Evolutionary conservation across 306 rosid species (phyloP), one percentile per base, ranked within the genome.

Genomic region (Dalbergia cochinchinensis): DNA sequence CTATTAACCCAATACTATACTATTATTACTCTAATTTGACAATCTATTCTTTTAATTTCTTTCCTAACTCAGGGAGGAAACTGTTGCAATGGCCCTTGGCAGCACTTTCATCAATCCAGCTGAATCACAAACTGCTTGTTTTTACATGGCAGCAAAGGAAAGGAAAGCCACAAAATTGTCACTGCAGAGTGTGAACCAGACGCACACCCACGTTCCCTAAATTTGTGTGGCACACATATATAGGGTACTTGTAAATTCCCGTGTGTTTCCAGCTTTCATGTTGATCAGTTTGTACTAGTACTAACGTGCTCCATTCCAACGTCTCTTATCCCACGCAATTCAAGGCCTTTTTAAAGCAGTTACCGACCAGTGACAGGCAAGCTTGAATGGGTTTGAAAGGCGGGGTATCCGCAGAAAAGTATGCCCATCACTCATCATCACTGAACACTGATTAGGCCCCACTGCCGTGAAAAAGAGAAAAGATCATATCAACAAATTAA

Each of bases 361-460:
- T 73, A 66, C 61, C 54, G 45, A 77, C 58, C 77, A 53, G 82
- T 78, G 86, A 80, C 69, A 77, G 71, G 50, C 54, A 80, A 45
- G 78, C 76, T 71, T 81, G 86, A 70, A 89, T 71, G 82, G 88
- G n/a, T 68, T 44, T 44, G 74, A 71, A 72, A 78, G 85, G 31
- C 62, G 64, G 83, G 41, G 41, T 68, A 76, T 89, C 61, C 65
- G 81, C 88, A 81, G 61, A 76, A 59, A 75, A 78, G 82, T 80
- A 12, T 48, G 83, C 45, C 54, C 74, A 76, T 74, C 58, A 75
- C 44, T 57, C 80, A 62, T 73, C 71, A 76, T 82, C 63, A 80
- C 76, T 60, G 22, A 69, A 26, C 31, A 26, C 31, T 26, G 31
- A 26, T 55, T 60, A 78, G 72, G 59, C 44, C 79, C 84, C 84